Evolutionary conservation across 1,284 basidiomycete genomes (phyloP), one percentile per base, ranked within the genome.

Genomic region (Psilocybe mexicana): DNA sequence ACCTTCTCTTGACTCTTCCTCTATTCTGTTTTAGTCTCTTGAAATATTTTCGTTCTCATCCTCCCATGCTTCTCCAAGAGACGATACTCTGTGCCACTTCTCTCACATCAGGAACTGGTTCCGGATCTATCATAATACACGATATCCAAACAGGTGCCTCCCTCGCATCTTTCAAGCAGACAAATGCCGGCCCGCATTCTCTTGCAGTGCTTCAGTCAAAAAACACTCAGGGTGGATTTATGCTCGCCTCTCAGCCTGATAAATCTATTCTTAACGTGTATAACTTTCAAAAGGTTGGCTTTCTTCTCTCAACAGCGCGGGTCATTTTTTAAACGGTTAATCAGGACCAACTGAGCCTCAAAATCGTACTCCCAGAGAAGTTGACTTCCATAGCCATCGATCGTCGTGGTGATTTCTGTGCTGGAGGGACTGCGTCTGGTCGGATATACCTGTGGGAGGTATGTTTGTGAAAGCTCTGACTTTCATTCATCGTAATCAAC

Each of bases 391-490:
- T 98, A 43, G 80, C 90, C 2, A 71, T 92, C 4, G 93, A 95
- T 69, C 80, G 80, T 2, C 79, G 77, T 50, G 94, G 93, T 2
- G 75, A 79, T 23, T 92, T 88, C 65, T 92, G 92, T 64, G 95
- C 93, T 0, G 94, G 90, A 11, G 96, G 95, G 24, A 95, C 93
- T 0, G 74, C 83, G 1, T 90, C 92, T 68, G 96, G 96, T 28
- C 86, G 94, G 52, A 84, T 98, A 66, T 96, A 95, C 69, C 74
- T 99, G 1, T 99, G 96, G 96, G 94, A 97, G 90, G 94, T 87
- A 64, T 66, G 86, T 45, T 55, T 50, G 43, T 35, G 38, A 6
- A n/a, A 26, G 8, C 26, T 47, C 18, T 6, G 14, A 11, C 24
- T 30, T 52, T 55, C 25, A 8, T 44, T 28, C 63, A 65, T n/a